A percentile compares a stretch with the other conserved stretches of the same genome.
Evolutionary conservation across 1,284 basidiomycete species (phyloP).

Genomic region (Irpex sp.): DNA sequence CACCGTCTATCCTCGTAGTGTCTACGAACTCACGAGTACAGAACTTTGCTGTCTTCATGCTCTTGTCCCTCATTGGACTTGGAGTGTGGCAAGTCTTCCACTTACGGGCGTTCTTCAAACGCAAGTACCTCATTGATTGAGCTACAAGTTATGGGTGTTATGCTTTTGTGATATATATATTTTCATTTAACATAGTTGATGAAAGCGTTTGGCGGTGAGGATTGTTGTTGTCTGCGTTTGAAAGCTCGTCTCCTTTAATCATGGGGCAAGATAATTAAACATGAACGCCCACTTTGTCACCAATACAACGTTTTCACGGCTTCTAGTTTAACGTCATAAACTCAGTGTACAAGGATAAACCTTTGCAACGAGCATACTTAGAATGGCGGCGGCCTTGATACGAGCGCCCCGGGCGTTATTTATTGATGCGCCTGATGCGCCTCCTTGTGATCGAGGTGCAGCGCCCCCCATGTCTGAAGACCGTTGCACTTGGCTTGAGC

Average conservation of each 20-base stretch:
- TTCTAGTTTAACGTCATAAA: too few species aligned
- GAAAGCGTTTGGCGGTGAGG: neutral
- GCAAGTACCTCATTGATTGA: conserved; percentile 95
- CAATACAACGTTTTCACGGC: too few species aligned
- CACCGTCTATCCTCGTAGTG: conserved; percentile 42
- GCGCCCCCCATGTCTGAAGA: neutral
- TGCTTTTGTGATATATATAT: conserved; percentile 5
- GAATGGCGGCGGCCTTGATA: too few species aligned
- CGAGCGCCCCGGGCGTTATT: too few species aligned
- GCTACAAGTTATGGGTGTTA: neutral
- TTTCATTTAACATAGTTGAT: neutral
- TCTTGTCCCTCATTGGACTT: conserved; percentile 76
- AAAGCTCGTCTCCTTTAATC: too few species aligned
- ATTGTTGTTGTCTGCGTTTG: neutral
- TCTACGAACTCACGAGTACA: conserved; percentile 92
- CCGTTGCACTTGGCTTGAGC: neutral
- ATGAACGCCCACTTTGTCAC: too few species aligned
- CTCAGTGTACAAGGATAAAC: too few species aligned
- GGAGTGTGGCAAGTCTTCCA: conserved; percentile 96
- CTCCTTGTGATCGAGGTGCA: neutral
- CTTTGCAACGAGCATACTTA: too few species aligned
- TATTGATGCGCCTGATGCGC: neutral
- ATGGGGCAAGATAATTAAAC: too few species aligned
- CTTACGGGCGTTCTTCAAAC: conserved; percentile 91
- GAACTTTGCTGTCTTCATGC: conserved; percentile 89